Base-by-base conservation (phyloP, 2,329 filamentous ascomycete genomes). In the Hypomyces rosellus region DNA sequence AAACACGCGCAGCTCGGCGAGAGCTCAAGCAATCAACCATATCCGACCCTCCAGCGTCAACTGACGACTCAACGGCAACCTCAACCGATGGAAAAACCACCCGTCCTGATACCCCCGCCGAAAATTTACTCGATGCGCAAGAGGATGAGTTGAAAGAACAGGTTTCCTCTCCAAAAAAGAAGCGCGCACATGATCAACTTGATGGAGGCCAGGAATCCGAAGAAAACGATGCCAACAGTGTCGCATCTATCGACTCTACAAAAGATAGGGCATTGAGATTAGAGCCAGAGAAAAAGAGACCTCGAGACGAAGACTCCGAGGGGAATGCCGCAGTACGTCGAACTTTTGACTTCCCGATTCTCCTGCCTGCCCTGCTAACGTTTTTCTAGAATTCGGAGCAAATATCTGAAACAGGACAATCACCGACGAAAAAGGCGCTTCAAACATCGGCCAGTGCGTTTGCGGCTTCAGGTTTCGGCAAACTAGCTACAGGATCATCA, bases 251-350 rank as follows among this genome's bases (percentile, higher is more conserved):
- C 47, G 69, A 72, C 56, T 73, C 73, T 49, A 70, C 75, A 55
- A 75, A 73, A 63, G 68, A 74, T 61, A 71, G 78, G 57, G 73
- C 74, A 41, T 61, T 58, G 48, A 60, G 69, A 48, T 57, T 64
- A 41, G 81, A 82, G 60, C 82, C 82, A 15, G 80, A 85, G 66
- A 85, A 85, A 71, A 85, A 85, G 67, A 75, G 82, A 45, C 72
- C 76, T 51, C 74, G 82, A 48, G 82, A 85, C 53, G 69, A 74
- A 46, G 71, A 76, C 48, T 55, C 61, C 30, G 57, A 61, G 55
- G 54, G 69, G 42, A 62, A 61, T 38, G 55, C 59, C 36, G 53
- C 61, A 51, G 72, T 72, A 66, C 50, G 67, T 61, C 38, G 38
- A 22, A 33, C 47, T 37, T 25, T 36, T 40, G 45, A 14, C 11